Conservation (phyloP, 2,329 filamentous ascomycete species). For the Madurella fahalii region DNA sequence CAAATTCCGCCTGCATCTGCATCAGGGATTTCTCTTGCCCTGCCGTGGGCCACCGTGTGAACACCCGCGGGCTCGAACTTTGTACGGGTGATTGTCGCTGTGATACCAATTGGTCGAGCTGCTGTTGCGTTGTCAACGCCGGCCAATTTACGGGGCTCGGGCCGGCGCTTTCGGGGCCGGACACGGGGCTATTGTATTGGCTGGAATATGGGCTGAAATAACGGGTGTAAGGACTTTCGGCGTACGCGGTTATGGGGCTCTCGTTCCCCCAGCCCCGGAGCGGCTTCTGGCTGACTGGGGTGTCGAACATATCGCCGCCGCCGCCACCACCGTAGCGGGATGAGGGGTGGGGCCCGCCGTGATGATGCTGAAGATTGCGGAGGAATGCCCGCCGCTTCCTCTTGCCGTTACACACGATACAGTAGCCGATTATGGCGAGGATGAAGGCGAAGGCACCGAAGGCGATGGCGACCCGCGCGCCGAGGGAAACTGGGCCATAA, state of each 20-base stretch:
- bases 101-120: slow-evolving; percentile 24
- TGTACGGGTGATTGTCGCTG: slow-evolving; percentile 18
- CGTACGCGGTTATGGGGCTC: slow-evolving; percentile 44
- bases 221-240: slow-evolving; percentile 32
- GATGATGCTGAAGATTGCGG: slow-evolving; percentile 41
- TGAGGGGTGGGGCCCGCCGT: slow-evolving; percentile 41
- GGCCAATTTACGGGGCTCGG: slow-evolving; percentile 22
- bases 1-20: slow-evolving; percentile 27
- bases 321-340: slow-evolving; percentile 23
- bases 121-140: slow-evolving; percentile 24
- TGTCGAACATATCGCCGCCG: slow-evolving; percentile 43
- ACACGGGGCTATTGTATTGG: slow-evolving; percentile 55
- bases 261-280: slow-evolving; percentile 49
- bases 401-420: slow-evolving; percentile 54
- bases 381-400: slow-evolving; percentile 52
- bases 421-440: slow-evolving; percentile 46
- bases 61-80: slow-evolving; percentile 20
- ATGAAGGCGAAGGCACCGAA: slow-evolving; percentile 47
- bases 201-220: slow-evolving; percentile 60
- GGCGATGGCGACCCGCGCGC: slow-evolving; percentile 56
- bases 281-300: slow-evolving; percentile 52
- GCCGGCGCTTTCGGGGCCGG: slow-evolving; percentile 34
- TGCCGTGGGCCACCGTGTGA: slow-evolving; percentile 25
- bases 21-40: slow-evolving; percentile 29
- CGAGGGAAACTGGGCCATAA: slow-evolving; percentile 48